These are phyloP conservation scores for Fusarium pseudonygamai DNA, from an alignment of 2,329 filamentous ascomycete species.

Conservation along the genomic window DNA sequence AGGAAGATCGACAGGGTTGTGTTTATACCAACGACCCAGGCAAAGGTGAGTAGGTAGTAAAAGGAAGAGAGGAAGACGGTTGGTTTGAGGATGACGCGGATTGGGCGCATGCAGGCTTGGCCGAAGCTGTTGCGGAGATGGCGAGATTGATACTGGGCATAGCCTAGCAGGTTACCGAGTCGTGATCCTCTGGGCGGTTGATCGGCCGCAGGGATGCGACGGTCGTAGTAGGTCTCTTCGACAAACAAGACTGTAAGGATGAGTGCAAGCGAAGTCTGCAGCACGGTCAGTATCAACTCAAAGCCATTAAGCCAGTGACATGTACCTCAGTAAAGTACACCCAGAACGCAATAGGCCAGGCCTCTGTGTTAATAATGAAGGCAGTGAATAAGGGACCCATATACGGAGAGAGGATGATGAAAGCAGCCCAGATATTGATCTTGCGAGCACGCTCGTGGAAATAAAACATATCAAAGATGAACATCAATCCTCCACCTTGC, in stretches of 20 bases:
- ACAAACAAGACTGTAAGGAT: not conserved
- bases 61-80: not conserved
- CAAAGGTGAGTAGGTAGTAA: not conserved
- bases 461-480: not conserved
- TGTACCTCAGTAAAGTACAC: not conserved
- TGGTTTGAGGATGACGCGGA: not conserved
- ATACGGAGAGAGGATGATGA: not conserved
- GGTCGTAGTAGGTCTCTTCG: not conserved
- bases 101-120: not conserved
- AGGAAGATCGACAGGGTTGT: not conserved
- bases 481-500: not conserved
- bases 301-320: no score
- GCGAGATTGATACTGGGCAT: not conserved
- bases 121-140: not conserved
- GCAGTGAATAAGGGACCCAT: not conserved
- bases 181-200: not conserved
- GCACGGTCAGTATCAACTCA: not conserved
- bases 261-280: not conserved
- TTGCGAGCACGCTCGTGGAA: not conserved
- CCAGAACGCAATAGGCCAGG: not conserved
- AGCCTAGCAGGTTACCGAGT: accelerated
- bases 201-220: not conserved
- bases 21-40: not conserved
- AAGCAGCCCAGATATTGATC: not conserved
- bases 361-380: accelerated